A percentile compares a stretch with the other conserved stretches of the same genome.
These are phyloP conservation scores for Calonectria hawksworthii DNA, from an alignment of 2,329 filamentous ascomycete species.

Conservation along the genomic window DNA sequence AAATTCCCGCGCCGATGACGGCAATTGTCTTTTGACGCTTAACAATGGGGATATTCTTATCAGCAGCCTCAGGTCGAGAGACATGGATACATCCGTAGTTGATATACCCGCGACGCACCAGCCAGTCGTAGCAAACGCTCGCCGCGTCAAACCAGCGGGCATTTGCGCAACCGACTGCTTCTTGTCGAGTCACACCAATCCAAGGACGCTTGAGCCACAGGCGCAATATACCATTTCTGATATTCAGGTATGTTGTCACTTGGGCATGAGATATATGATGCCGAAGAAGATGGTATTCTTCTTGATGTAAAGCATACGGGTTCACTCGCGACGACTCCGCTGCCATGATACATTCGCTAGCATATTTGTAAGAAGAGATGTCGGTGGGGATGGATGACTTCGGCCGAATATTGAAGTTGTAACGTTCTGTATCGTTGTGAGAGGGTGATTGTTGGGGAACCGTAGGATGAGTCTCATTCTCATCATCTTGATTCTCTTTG, in stretches of 20 bases:
- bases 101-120: constrained; percentile 91
- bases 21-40: constrained; percentile 80
- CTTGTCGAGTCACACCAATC: constrained; percentile 83
- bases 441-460: constrained; percentile 43
- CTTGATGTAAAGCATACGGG: constrained; percentile 87
- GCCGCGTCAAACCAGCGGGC: constrained; percentile 90
- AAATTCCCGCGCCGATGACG: constrained; percentile 94
- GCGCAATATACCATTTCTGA: constrained; percentile 92
- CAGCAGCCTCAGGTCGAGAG: constrained; percentile 57
- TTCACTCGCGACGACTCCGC: constrained; percentile 92
- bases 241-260: constrained; percentile 95
- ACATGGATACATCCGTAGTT: constrained; percentile 93
- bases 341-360: constrained; percentile 90
- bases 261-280: constrained; percentile 88
- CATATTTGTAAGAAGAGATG: constrained; percentile 82
- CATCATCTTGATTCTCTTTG: constrained; percentile 39
- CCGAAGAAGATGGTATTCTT: constrained; percentile 86
- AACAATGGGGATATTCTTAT: constrained; percentile 51
- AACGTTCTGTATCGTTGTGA: constrained; percentile 50
- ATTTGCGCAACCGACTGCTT: constrained; percentile 93
- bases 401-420: constrained; percentile 73
- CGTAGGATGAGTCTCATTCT: constrained; percentile 35
- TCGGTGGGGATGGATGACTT: constrained; percentile 87
- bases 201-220: constrained; percentile 92
- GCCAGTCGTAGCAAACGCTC: constrained; percentile 91